Conservation (phyloP, 345 rosid genomes). For the Raphanus raphanistrum region DNA sequence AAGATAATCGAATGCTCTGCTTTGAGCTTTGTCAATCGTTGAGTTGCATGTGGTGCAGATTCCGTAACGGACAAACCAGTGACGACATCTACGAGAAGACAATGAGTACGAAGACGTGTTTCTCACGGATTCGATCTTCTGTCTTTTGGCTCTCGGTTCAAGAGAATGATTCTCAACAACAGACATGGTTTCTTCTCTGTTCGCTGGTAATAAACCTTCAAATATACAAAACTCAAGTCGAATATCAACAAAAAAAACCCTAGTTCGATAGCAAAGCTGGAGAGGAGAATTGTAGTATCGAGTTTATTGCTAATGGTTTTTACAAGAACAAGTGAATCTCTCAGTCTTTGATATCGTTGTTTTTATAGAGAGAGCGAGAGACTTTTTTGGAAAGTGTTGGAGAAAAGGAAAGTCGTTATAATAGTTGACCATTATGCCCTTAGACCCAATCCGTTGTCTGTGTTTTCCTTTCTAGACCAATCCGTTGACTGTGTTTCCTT, state of each 20-base stretch:
- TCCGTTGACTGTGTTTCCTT: background rate
- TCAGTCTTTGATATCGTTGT: background rate
- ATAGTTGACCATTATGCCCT: background rate
- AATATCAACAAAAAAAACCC: background rate
- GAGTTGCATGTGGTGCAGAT: constrained; percentile 3
- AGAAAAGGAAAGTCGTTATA: background rate
- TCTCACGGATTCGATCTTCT: background rate
- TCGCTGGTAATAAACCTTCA: background rate
- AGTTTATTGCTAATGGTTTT: background rate
- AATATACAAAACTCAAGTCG: background rate
- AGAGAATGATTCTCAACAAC: background rate
- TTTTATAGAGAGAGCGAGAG: background rate
- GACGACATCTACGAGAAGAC: constrained; percentile 4
- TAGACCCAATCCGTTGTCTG: background rate
- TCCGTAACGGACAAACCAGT: background rate
- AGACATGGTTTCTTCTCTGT: background rate
- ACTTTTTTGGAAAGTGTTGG: background rate
- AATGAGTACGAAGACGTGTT: background rate
- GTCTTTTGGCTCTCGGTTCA: constrained; percentile 1
- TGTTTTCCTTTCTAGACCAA: background rate
- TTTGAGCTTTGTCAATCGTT: background rate
- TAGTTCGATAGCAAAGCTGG: background rate
- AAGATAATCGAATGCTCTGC: constrained; percentile 1
- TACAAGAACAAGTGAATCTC: background rate
- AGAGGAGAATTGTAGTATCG: background rate